These are phyloP conservation scores for Dendrobium chrysotoxum DNA, from an alignment of 106 monocot species.

Conservation along the genomic window DNA sequence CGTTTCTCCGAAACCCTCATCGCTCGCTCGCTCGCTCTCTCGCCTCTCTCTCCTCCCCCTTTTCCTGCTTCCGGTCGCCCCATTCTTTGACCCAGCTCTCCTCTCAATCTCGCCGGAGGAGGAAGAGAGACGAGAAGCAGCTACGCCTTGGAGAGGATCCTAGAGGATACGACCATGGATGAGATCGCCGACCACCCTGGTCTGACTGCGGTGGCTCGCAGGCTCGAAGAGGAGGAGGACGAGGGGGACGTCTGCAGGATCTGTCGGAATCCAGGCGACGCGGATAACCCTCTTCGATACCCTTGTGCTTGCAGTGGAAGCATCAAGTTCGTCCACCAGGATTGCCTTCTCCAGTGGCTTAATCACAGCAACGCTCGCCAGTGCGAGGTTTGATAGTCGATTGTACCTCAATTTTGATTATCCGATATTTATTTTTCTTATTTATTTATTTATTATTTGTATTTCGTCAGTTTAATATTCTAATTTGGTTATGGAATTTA, in stretches of 20 bases:
- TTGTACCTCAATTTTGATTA: neutral
- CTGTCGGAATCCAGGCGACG: conserved; percentile 88
- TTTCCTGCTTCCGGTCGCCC: neutral
- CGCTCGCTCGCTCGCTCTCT: too few species aligned
- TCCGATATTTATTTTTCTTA: neutral
- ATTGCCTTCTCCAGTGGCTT: conserved; percentile 99
- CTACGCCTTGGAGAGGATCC: neutral
- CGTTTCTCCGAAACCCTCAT: neutral
- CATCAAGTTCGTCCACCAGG: conserved; percentile 99
- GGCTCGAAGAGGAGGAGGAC: conserved; percentile 82
- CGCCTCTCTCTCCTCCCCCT: neutral
- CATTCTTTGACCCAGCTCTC: neutral
- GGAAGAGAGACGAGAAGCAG: neutral
- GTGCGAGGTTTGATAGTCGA: conserved; percentile 72
- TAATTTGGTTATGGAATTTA: neutral
- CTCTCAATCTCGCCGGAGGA: neutral
- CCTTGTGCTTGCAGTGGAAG: conserved; percentile 99
- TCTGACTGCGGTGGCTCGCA: conserved; percentile 2
- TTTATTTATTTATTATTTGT: neutral
- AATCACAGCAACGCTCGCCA: conserved; percentile 95
- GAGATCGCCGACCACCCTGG: conserved; percentile 18
- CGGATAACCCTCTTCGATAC: conserved; percentile 74
- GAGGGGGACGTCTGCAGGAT: conserved; percentile 99
- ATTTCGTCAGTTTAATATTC: neutral
- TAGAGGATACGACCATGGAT: conserved; percentile 5